These are phyloP conservation scores for Barnettozyma hawaiiensis DNA, from an alignment of 1,139 yeast species.

Conservation along the genomic window DNA sequence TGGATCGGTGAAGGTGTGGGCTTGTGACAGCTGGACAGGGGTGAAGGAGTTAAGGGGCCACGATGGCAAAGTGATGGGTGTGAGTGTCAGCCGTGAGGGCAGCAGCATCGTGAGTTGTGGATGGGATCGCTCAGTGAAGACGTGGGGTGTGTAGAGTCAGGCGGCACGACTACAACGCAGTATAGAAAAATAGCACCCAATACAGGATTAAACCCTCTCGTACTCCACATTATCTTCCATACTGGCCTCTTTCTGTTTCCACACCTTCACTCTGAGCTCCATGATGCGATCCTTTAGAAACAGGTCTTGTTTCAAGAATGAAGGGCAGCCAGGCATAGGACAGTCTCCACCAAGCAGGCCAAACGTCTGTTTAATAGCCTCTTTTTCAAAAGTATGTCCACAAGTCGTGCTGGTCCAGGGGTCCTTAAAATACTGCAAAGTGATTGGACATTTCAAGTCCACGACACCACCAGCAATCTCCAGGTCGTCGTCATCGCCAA, in stretches of 20 bases:
- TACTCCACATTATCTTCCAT: conserved; percentile 6
- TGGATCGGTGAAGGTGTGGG: conserved; percentile 56
- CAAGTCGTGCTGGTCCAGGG: conserved; percentile 54
- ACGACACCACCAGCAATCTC: conserved; percentile 63
- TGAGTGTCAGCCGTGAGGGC: conserved; percentile 46
- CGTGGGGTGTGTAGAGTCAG: conserved; percentile 48
- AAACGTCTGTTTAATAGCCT: conserved; percentile 36
- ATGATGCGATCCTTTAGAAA: conserved; percentile 43
- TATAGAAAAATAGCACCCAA: too few species aligned
- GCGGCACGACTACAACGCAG: too few species aligned
- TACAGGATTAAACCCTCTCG: conserved; percentile 11
- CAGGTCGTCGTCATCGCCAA: conserved; percentile 51
- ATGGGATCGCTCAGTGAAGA: conserved; percentile 75
- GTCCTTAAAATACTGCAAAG: conserved; percentile 41
- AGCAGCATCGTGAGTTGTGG: conserved; percentile 61
- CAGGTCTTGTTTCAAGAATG: conserved; percentile 20
- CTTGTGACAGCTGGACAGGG: conserved; percentile 68
- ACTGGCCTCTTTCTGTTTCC: conserved; percentile 15
- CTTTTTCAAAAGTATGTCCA: conserved; percentile 55
- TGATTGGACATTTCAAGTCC: conserved; percentile 60
- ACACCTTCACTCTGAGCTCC: conserved; percentile 44
- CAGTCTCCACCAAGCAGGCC: conserved; percentile 9
- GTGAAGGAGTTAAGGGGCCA: conserved; percentile 54
- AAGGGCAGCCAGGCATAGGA: conserved; percentile 23
- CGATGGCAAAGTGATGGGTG: conserved; percentile 66